A percentile compares a stretch with the other conserved stretches of the same genome.
phyloP scores from a whole-genome alignment of 164 flowering plant species.

The Tinospora cordifolia region DNA sequence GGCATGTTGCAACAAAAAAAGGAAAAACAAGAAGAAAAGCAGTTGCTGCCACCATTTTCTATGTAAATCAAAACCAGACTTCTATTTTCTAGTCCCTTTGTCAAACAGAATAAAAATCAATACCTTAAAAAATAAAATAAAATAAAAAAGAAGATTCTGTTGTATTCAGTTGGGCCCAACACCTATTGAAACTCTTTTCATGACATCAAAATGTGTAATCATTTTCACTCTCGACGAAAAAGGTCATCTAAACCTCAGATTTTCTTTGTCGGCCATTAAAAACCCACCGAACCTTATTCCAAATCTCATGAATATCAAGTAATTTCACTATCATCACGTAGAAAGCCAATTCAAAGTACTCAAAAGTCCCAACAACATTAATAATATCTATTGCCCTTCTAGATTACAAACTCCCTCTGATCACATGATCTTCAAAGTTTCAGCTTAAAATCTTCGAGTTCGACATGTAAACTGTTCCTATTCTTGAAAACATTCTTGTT shows the following conservation, averaged over 20 bases:
- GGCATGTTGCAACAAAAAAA: too few relatives aligned
- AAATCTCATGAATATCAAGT: not conserved
- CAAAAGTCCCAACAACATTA: not conserved
- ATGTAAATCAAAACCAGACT: too few relatives aligned
- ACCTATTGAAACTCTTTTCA: not conserved
- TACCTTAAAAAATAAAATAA: too few relatives aligned
- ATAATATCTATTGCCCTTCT: too few relatives aligned
- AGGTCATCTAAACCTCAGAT: not conserved
- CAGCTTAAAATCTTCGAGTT: too few relatives aligned
- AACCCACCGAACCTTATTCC: not conserved
- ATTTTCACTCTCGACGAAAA: not conserved
- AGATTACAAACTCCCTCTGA: too few relatives aligned
- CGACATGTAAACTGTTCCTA: not conserved
- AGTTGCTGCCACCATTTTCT: too few relatives aligned
- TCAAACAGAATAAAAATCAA: too few relatives aligned
- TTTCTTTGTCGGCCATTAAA: not conserved
- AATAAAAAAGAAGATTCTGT: not conserved
- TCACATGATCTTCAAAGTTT: too few relatives aligned
- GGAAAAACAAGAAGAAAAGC: too few relatives aligned
- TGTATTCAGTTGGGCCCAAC: not conserved
- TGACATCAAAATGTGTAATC: not conserved
- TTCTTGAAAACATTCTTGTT: not conserved
- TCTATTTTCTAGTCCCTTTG: too few relatives aligned
- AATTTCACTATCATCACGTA: not conserved
- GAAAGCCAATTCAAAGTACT: not conserved